phyloP scores from a whole-genome alignment of 2,329 filamentous ascomycete species.

The Sporothrix humicola region DNA sequence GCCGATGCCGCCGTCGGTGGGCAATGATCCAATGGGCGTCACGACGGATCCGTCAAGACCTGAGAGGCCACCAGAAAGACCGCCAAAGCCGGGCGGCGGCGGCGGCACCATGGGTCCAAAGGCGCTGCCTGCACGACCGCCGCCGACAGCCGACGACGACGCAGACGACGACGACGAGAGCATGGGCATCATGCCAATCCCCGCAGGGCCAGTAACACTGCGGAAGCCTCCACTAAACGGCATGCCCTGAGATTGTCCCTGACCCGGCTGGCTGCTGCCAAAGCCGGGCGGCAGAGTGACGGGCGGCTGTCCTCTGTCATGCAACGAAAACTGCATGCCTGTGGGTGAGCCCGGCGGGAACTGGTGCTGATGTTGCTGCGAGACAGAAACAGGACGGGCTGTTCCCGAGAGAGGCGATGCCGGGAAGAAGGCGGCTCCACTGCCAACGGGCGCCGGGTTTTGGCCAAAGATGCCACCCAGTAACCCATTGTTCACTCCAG shows the following conservation, averaged over 20 bases:
- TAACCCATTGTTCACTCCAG: constrained; percentile 42
- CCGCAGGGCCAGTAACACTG: constrained; percentile 44
- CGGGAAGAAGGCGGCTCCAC: constrained; percentile 50
- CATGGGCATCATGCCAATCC: constrained; percentile 63
- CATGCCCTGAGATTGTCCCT: too few relatives aligned
- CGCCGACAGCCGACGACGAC: not conserved
- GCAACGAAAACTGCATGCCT: not conserved
- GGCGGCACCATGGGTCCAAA: constrained; percentile 50
- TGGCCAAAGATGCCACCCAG: constrained; percentile 22
- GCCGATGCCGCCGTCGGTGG: constrained; percentile 44
- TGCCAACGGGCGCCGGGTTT: not conserved
- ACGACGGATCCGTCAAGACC: constrained; percentile 43
- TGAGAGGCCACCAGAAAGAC: constrained; percentile 44
- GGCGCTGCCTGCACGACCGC: constrained; percentile 55
- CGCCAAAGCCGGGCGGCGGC: constrained; percentile 63
- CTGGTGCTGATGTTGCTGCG: constrained; percentile 2
- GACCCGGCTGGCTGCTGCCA: not conserved
- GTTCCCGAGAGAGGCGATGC: constrained; percentile 67
- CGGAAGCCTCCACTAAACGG: constrained; percentile 20
- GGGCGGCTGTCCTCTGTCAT: not conserved
- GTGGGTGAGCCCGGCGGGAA: constrained; percentile 11
- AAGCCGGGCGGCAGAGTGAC: constrained; percentile 17
- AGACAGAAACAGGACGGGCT: constrained; percentile 50
- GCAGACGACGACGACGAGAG: constrained; percentile 49
- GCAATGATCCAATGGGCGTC: constrained; percentile 36